phyloP scores from a whole-genome alignment of 192 early-diverging fungal species.

The Chytriomyces sp. region DNA sequence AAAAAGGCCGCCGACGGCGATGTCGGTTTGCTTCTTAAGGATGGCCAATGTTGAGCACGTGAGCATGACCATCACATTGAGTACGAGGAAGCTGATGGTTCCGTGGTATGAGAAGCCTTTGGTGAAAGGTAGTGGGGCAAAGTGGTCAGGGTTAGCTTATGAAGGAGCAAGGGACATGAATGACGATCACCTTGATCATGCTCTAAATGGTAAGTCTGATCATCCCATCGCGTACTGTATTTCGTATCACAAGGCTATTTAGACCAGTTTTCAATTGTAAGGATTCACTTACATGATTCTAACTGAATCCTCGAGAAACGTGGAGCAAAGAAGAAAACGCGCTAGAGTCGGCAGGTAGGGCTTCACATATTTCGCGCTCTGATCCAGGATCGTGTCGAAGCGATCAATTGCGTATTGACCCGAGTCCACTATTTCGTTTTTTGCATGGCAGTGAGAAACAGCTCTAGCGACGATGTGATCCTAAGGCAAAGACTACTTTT shows the following conservation, averaged over 20 bases:
- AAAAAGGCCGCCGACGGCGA: conserved; percentile 81
- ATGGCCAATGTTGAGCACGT: conserved; percentile 82
- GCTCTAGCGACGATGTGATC: too few relatives aligned
- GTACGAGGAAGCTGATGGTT: conserved; percentile 77
- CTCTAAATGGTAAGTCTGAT: conserved; percentile 84
- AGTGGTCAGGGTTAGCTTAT: background rate
- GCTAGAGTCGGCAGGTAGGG: conserved; percentile 87
- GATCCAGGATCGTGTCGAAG: conserved; percentile 78
- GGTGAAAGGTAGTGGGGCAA: background rate
- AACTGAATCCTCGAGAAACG: conserved; percentile 91
- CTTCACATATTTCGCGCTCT: conserved; percentile 76
- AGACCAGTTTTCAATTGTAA: background rate
- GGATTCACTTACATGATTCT: conserved; percentile 64
- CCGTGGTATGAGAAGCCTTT: conserved; percentile 73
- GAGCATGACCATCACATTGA: conserved; percentile 84
- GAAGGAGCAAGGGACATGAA: background rate
- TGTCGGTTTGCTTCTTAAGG: conserved; percentile 75
- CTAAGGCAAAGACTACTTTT: too few relatives aligned
- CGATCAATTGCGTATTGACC: conserved; percentile 36
- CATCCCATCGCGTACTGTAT: conserved; percentile 77
- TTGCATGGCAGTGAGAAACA: too few relatives aligned
- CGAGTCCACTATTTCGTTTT: conserved; percentile 38
- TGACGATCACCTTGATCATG: conserved; percentile 59
- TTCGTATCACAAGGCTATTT: background rate
- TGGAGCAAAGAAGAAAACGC: conserved; percentile 90